Conservation (phyloP, 495 filamentous ascomycete species). For the Hypoxylon lenormandii region DNA sequence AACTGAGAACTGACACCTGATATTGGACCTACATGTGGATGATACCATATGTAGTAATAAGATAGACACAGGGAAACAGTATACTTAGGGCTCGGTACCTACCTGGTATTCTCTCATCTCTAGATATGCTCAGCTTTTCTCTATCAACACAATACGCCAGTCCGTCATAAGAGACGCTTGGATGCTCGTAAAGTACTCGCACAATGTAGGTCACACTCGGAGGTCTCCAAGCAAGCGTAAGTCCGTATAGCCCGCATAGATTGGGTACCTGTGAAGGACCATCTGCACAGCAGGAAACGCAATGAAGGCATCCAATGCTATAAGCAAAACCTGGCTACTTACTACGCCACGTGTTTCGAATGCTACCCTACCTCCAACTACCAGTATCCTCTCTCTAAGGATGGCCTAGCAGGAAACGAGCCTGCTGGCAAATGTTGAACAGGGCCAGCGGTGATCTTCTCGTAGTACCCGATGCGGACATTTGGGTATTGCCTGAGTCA, state of each 20-base stretch:
- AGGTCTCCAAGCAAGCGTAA: slow-evolving; percentile 23
- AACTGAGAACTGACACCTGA: slow-evolving; percentile 15
- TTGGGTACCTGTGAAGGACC: background rate
- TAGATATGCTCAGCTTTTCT: too few species aligned
- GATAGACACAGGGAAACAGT: background rate
- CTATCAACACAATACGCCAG: too few species aligned
- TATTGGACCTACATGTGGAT: background rate
- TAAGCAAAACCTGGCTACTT: background rate
- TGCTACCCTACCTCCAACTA: background rate
- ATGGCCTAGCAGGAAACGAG: too few species aligned
- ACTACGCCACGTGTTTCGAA: background rate
- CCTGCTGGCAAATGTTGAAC: too few species aligned
- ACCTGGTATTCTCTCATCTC: too few species aligned
- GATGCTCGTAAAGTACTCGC: too few species aligned
- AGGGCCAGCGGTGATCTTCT: too few species aligned
- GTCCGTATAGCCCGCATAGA: slow-evolving; percentile 16
- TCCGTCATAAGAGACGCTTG: too few species aligned
- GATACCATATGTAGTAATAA: background rate
- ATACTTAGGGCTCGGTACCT: too few species aligned
- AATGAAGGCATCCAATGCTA: background rate
- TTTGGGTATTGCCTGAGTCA: too few species aligned
- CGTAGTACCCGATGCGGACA: too few species aligned
- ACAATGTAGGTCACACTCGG: slow-evolving; percentile 5
- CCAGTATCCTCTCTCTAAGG: background rate
- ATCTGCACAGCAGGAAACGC: background rate